Evolutionary conservation across 1,139 yeast species (phyloP).

Genomic region (Suhomyces yuchorum): DNA sequence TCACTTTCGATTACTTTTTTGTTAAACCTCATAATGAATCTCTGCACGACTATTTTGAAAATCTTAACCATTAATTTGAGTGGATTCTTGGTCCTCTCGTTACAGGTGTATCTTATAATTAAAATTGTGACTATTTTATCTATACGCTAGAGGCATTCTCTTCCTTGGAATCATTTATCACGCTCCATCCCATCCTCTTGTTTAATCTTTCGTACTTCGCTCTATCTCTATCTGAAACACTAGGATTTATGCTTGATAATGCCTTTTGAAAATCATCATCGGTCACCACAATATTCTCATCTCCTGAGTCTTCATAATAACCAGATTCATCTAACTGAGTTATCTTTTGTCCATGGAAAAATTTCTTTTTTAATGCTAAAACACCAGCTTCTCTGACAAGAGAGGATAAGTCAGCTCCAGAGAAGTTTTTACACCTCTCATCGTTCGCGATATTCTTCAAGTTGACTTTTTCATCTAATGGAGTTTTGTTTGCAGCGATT

Average conservation of each 20-base stretch:
- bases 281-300: slow-evolving; percentile 55
- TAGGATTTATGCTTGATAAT: slow-evolving; percentile 75
- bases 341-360: slow-evolving; percentile 54
- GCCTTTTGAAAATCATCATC: slow-evolving; percentile 71
- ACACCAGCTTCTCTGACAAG: slow-evolving; percentile 93
- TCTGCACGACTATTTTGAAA: not conserved
- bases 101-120: too few species aligned
- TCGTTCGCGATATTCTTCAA: slow-evolving; percentile 66
- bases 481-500: slow-evolving; percentile 71
- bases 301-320: slow-evolving; percentile 33
- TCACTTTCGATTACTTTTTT: not conserved
- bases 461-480: slow-evolving; percentile 66
- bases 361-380: slow-evolving; percentile 72
- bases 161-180: slow-evolving; percentile 24
- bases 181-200: slow-evolving; percentile 61
- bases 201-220: slow-evolving; percentile 67
- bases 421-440: slow-evolving; percentile 80
- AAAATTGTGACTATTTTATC: not conserved
- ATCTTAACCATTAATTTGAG: too few species aligned
- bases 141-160: not conserved
- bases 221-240: slow-evolving; percentile 88
- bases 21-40: not conserved
- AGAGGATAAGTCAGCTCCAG: slow-evolving; percentile 95
- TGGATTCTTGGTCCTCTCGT: too few species aligned
- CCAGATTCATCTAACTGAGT: slow-evolving; percentile 53